Base-by-base conservation (phyloP, 140 eudicot species). In the Stevia rebaudiana region DNA sequence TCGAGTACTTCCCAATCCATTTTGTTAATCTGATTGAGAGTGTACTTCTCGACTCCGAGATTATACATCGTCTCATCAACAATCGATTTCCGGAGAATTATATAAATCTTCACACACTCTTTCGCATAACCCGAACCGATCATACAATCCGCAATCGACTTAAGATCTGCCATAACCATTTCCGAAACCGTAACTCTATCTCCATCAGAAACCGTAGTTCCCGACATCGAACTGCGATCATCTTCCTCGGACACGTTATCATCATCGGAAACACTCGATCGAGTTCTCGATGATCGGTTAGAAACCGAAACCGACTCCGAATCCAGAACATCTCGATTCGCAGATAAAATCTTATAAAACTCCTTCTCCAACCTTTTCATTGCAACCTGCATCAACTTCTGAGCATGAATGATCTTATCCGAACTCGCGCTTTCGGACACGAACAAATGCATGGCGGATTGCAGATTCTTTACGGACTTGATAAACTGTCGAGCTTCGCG, bases 291-390 rank as follows among this genome's bases (percentile, higher is more conserved):
- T 1, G 78, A 80, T 4, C 50, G 73, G 3, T 61, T 69, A 58
- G 67, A 53, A 35, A 35, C 35, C 35, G 35, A 30, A 72, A 72
- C 69, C 3, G 91, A 78, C 3, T 86, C 90, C 0, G 86, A 68
- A 69, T 86, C 81, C 0, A 82, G 86, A 15, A 65, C 65, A 11
- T 78, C 78, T 35, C 82, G 37, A 6, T 82, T 78, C 3, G 69
- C 33, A 0, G 84, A 72, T 8, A 89, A 8, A 6, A 89, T 83
- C 24, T 60, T 44, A 35, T 81, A 70, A 42, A 89, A 85, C 67
- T 89, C 97, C 54, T 74, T 81, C 72, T 85, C 83, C 8, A 89
- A 44, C 33, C 95, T 77, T 74, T 79, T 89, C 86, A 89, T 89
- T 2, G 91, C 95, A 0, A 79, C 53, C 39, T 81, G 86, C 95